Conservation (phyloP, 2,329 filamentous ascomycete species). For the Camillea tinctor region DNA sequence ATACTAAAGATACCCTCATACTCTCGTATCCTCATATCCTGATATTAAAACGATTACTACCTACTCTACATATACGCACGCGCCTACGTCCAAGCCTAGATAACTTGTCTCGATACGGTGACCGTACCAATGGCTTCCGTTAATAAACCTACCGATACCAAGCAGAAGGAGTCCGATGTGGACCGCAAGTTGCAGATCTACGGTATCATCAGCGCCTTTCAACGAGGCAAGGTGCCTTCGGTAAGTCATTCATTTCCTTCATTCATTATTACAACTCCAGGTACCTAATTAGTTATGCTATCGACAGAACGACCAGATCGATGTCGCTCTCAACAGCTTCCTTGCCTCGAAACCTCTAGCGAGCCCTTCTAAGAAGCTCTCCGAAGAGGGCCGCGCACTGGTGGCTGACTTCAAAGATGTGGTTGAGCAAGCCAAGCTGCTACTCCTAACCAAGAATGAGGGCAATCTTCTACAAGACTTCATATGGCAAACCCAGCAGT, state of each 20-base stretch:
- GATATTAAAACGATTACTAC: background rate
- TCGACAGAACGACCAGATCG: constrained; percentile 84
- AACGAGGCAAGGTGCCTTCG: constrained; percentile 86
- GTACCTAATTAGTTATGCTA: constrained; percentile 9
- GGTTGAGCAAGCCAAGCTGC: constrained; percentile 73
- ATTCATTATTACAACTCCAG: background rate
- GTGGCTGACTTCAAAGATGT: constrained; percentile 76
- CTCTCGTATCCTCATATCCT: too few species aligned
- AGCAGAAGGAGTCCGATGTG: constrained; percentile 81
- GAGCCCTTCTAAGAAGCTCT: constrained; percentile 73
- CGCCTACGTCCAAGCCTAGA: background rate
- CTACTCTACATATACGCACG: constrained; percentile 11
- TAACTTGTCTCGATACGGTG: background rate
- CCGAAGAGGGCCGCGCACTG: constrained; percentile 75
- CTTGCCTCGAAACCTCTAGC: constrained; percentile 69
- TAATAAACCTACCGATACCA: constrained; percentile 71
- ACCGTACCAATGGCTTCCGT: constrained; percentile 44
- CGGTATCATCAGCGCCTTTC: constrained; percentile 83
- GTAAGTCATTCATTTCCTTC: constrained; percentile 47
- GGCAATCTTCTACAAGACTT: constrained; percentile 95
- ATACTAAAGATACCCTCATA: too few species aligned
- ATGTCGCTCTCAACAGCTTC: constrained; percentile 88
- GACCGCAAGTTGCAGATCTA: constrained; percentile 94
- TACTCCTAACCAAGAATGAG: constrained; percentile 90
- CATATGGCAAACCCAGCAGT: constrained; percentile 86